Conservation (phyloP, 305 asterid genomes). For the Striga hermonthica region DNA sequence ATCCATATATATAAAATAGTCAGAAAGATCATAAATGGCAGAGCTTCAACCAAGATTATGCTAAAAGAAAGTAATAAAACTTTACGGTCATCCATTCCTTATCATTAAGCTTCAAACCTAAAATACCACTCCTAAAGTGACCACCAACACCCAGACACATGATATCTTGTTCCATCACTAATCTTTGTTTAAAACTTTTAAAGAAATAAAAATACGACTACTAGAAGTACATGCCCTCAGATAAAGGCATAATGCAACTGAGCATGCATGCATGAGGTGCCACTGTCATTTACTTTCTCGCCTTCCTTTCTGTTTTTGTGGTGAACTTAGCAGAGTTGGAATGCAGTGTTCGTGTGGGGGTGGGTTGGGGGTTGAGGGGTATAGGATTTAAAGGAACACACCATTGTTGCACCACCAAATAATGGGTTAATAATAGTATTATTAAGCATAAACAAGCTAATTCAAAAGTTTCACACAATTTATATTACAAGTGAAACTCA, state of each 20-base stretch:
- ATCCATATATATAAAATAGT: too few relatives aligned
- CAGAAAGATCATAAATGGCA: too few relatives aligned
- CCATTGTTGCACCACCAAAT: not conserved
- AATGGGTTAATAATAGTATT: not conserved
- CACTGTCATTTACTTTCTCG: not conserved
- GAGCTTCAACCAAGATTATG: too few relatives aligned
- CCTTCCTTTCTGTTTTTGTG: not conserved
- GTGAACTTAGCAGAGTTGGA: not conserved
- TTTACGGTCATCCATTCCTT: not conserved
- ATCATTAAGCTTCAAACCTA: conserved; percentile 15
- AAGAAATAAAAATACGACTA: not conserved
- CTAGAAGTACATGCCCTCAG: not conserved
- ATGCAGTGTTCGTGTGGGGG: not conserved
- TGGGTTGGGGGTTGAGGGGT: not conserved
- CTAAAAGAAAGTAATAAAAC: too few relatives aligned
- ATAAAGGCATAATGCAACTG: not conserved
- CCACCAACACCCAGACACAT: conserved; percentile 7
- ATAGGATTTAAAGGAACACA: not conserved
- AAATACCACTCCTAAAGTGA: not conserved
- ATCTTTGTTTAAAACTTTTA: not conserved
- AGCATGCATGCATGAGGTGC: not conserved
- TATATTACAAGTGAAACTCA: not conserved
- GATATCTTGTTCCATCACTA: not conserved
- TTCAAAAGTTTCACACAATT: not conserved
- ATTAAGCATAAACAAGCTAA: not conserved